These are phyloP conservation scores for Oryza glaberrima DNA, from an alignment of 176 grass and related monocot species.

Conservation along the genomic window DNA sequence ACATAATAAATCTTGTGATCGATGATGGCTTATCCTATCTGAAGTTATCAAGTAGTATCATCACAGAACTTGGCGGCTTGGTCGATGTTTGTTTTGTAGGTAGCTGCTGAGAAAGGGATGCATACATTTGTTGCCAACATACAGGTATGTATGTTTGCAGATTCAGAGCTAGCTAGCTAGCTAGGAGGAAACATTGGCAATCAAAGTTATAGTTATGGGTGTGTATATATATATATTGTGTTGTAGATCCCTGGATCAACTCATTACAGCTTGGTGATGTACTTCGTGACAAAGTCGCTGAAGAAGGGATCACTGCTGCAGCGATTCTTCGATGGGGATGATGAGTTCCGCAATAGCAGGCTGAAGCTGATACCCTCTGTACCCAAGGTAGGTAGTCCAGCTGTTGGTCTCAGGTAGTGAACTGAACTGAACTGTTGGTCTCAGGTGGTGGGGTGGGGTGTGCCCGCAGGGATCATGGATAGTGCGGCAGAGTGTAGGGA, in stretches of 20 bases:
- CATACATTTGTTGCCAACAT: conserved; percentile 81
- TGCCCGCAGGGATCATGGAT: conserved; percentile 78
- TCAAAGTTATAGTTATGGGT: neutral
- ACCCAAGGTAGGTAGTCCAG: conserved; percentile 39
- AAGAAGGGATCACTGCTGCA: conserved; percentile 80
- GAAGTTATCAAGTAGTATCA: neutral
- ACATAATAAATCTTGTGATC: neutral
- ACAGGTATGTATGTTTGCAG: conserved; percentile 47
- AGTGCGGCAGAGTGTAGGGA: conserved; percentile 93
- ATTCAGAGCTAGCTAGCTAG: too few species aligned
- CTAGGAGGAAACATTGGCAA: neutral
- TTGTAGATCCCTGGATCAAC: conserved; percentile 86
- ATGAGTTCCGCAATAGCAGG: conserved; percentile 94
- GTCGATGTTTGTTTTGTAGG: conserved; percentile 34
- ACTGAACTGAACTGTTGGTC: too few species aligned
- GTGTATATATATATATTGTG: neutral
- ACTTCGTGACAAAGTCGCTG: conserved; percentile 65
- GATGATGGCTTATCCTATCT: too few species aligned
- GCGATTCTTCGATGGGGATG: conserved; percentile 85
- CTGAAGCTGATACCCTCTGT: conserved; percentile 91
- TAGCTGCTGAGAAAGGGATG: conserved; percentile 89
- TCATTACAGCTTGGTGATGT: conserved; percentile 94
- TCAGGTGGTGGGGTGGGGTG: too few species aligned
- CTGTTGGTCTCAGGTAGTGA: too few species aligned
- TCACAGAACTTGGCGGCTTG: neutral